Evolutionary conservation across 75 land plant genomes (phyloP).

Genomic region (Chamaecyparis obtusa): DNA sequence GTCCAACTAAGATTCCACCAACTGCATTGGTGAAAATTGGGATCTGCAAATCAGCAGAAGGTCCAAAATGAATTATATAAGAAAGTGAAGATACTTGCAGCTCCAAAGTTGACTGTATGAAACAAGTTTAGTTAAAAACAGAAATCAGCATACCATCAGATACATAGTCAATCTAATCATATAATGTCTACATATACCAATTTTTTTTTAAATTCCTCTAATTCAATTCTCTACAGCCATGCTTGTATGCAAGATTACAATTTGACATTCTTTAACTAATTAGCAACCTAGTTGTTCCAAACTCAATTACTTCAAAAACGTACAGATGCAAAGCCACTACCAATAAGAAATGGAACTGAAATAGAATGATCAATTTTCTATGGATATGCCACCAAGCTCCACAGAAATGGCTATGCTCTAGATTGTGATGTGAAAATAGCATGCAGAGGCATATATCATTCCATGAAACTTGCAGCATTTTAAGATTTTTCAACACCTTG

Average conservation of each 20-base stretch:
- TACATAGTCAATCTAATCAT: neutral
- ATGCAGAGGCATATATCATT: neutral
- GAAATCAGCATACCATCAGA: neutral
- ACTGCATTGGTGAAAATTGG: constrained; percentile 83
- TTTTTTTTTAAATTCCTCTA: neutral
- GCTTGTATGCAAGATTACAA: neutral
- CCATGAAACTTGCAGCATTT: neutral
- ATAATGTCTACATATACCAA: neutral
- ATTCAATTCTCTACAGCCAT: neutral
- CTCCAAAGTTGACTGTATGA: neutral
- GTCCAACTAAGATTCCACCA: constrained; percentile 98
- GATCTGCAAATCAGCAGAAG: constrained; percentile 46
- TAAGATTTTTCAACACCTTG: neutral
- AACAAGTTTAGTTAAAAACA: neutral
- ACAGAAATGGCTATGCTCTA: neutral
- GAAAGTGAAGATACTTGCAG: neutral
- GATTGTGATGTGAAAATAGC: neutral
- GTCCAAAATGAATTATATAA: neutral
- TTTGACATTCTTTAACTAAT: neutral
- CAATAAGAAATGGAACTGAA: neutral
- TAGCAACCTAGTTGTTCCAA: neutral
- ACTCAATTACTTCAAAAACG: neutral
- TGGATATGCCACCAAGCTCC: neutral
- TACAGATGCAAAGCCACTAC: neutral
- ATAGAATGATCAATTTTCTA: neutral